Base-by-base conservation (phyloP, 1,284 basidiomycete genomes). In the Pyrrhoderma lamaoense region DNA sequence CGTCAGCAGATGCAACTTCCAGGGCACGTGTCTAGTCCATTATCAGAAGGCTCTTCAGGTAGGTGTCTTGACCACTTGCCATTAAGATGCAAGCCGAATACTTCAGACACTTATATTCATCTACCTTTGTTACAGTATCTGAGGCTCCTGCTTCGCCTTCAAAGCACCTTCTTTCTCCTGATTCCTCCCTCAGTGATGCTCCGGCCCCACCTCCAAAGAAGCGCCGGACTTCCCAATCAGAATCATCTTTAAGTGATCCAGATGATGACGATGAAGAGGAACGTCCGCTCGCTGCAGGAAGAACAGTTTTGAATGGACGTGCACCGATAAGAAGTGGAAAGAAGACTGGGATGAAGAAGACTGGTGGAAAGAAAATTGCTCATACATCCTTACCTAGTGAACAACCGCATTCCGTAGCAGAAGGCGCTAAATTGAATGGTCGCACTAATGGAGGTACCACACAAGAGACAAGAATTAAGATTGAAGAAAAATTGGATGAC, bases 401-500 rank as follows among this genome's bases (percentile, higher is more conserved):
- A 31, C 53, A 55, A 40, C 45, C 53, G 8, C 53, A 51, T 44
- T 55, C 53, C 22, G 53, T 44, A 14, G 40, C 49, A 14, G 49
- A 55, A 23, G 53, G 53, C n/a, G 50, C 53, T 9, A 55, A 51
- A 34, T 68, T 76, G 66, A 79, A 76, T 51, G 72, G 75, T 2
- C 62, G 62, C 47, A 52, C 63, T 18, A 74, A 77, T 58, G 71
- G 74, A 46, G 46, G 60, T 53, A 65, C 75, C 56, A 8, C 14
- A 5, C 75, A 74, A 51, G 78, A 79, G 50, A 61, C 74, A 31
- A 77, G 75, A 60, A 72, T 85, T 49, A 87, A 86, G 61, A 66
- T 84, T 3, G 86, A 91, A 63, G 86, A 89, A 35, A 80, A 80
- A 60, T 78, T 92, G 71, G 82, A 89, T 55, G 83, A 85, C 60